These are phyloP conservation scores for Hymenotorrendiella dingleyae DNA, from an alignment of 2,329 filamentous ascomycete species.

Conservation along the genomic window DNA sequence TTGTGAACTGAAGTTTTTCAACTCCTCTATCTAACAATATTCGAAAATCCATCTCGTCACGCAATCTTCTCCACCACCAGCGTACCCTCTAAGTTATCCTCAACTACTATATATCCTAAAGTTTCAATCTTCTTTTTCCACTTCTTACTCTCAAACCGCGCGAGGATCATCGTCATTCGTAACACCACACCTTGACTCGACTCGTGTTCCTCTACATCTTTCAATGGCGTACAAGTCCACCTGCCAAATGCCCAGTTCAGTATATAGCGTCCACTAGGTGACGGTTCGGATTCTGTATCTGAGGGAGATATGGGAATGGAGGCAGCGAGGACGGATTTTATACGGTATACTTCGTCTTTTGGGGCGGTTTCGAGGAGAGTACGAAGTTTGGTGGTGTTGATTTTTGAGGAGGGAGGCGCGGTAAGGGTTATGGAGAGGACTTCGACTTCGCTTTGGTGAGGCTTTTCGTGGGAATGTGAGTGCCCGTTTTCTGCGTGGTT, in stretches of 20 bases:
- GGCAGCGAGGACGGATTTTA: constrained; percentile 64
- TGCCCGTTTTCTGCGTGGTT: constrained; percentile 50
- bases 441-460: constrained; percentile 80
- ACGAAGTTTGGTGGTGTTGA: constrained; percentile 58
- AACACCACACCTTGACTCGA: constrained; percentile 51
- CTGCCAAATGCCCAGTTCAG: constrained; percentile 97
- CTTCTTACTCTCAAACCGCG: constrained; percentile 65
- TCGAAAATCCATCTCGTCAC: constrained; percentile 3
- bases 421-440: constrained; percentile 76
- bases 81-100: constrained; percentile 39
- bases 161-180: constrained; percentile 71
- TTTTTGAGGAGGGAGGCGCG: constrained; percentile 33
- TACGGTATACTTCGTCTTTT: constrained; percentile 92
- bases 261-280: constrained; percentile 60
- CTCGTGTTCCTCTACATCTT: constrained; percentile 44
- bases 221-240: constrained; percentile 77
- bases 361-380: constrained; percentile 65
- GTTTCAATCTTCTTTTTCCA: constrained; percentile 70
- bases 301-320: constrained; percentile 44
- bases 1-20: no score
- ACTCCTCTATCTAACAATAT: neutral
- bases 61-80: constrained; percentile 41
- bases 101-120: constrained; percentile 47
- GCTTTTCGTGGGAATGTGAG: constrained; percentile 34
- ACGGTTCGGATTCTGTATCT: constrained; percentile 35